phyloP scores from a whole-genome alignment of 371 early-diverging fungal species.

The Rhizomucor miehei region DNA sequence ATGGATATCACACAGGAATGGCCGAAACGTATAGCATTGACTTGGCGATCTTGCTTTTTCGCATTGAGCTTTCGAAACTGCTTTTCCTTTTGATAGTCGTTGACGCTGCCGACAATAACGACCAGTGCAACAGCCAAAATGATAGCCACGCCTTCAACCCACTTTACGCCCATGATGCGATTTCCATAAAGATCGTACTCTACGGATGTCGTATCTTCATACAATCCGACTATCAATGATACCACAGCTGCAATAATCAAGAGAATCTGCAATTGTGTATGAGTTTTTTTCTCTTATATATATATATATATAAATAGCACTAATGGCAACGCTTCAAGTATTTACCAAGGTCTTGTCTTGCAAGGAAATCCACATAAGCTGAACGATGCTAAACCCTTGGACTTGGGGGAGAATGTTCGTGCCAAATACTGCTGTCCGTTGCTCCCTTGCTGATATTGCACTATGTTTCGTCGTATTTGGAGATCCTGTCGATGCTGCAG shows the following conservation, averaged over 20 bases:
- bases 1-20: slow-evolving; percentile 74
- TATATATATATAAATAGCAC: not conserved
- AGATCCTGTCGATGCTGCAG: not conserved
- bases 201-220: slow-evolving; percentile 65
- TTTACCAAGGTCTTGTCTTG: slow-evolving; percentile 81
- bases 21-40: slow-evolving; percentile 75
- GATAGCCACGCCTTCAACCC: slow-evolving; percentile 81
- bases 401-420: slow-evolving; percentile 63
- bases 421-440: slow-evolving; percentile 56
- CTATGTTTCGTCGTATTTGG: slow-evolving; percentile 4
- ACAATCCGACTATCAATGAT: slow-evolving; percentile 85
- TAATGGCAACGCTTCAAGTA: no score
- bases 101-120: slow-evolving; percentile 74
- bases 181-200: slow-evolving; percentile 30
- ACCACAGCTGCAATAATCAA: slow-evolving; percentile 80
- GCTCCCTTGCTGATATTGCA: slow-evolving; percentile 11
- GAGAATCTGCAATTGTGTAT: slow-evolving; percentile 54
- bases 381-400: slow-evolving; percentile 57
- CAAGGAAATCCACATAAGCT: slow-evolving; percentile 72
- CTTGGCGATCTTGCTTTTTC: slow-evolving; percentile 75
- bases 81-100: slow-evolving; percentile 84
- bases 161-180: slow-evolving; percentile 53
- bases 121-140: slow-evolving; percentile 79
- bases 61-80: slow-evolving; percentile 82
- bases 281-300: not conserved